phyloP scores from a whole-genome alignment of 2,329 filamentous ascomycete genomes.

The Verticillium dahliae region DNA sequence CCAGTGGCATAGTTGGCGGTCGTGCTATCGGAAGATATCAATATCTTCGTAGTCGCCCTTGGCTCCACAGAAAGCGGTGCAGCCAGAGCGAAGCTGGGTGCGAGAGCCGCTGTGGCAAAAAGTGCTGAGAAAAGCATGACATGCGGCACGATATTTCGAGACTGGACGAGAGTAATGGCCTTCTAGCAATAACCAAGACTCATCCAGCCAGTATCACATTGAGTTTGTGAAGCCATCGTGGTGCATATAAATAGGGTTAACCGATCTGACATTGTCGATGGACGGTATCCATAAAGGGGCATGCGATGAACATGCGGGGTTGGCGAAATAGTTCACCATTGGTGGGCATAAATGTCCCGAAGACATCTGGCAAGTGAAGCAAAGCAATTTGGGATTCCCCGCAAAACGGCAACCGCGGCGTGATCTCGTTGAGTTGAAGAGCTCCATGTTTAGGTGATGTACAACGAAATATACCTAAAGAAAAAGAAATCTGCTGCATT shows the following conservation, averaged over 20 bases:
- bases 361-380: no score
- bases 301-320: background rate
- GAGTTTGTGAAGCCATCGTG: no score
- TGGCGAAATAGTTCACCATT: background rate
- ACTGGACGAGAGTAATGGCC: no score
- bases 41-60: background rate
- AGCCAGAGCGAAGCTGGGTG: background rate
- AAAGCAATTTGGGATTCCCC: background rate
- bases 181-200: no score
- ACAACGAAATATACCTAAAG: background rate
- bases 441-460: background rate
- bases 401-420: background rate
- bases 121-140: background rate
- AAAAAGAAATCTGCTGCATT: background rate
- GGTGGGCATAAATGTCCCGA: no score
- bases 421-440: background rate
- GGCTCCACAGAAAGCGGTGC: background rate
- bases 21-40: slow-evolving; percentile 2
- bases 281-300: background rate
- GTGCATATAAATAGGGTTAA: no score
- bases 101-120: background rate
- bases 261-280: no score
- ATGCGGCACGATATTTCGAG: no score
- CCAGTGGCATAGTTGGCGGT: background rate
- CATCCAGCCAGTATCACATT: no score